A percentile compares a stretch with the other conserved stretches of the same genome.
Evolutionary conservation across 768 basidiomycete genomes (phyloP).

Genomic region (Boletales sp.): DNA sequence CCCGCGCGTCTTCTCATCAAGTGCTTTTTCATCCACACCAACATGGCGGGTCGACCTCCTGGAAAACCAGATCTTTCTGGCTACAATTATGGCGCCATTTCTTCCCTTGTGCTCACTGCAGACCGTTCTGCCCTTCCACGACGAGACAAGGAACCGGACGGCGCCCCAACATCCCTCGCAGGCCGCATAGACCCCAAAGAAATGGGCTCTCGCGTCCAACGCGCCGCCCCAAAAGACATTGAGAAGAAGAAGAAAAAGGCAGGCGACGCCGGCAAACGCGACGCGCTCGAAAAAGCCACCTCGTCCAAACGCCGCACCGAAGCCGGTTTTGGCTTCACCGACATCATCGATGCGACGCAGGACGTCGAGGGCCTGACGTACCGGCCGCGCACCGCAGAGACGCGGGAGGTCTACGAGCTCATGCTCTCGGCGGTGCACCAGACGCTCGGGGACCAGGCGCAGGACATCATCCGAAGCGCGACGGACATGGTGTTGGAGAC

Average conservation of each 20-base stretch:
- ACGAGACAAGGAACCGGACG: slow-evolving; percentile 94
- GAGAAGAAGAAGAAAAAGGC: slow-evolving; percentile 94
- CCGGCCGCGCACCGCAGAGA: slow-evolving; percentile 91
- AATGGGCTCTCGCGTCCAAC: slow-evolving; percentile 89
- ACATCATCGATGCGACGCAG: slow-evolving; percentile 92
- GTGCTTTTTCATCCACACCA: neutral
- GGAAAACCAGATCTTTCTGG: slow-evolving; percentile 79
- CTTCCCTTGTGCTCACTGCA: slow-evolving; percentile 91
- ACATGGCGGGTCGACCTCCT: slow-evolving; percentile 39
- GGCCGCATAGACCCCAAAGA: slow-evolving; percentile 86
- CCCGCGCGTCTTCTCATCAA: neutral
- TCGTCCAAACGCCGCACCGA: slow-evolving; percentile 57
- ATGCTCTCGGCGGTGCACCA: slow-evolving; percentile 81
- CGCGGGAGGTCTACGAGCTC: slow-evolving; percentile 90
- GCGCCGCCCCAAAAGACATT: slow-evolving; percentile 80
- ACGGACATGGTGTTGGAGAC: slow-evolving; percentile 89
- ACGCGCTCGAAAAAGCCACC: slow-evolving; percentile 55
- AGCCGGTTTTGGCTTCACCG: slow-evolving; percentile 71
- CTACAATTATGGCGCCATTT: slow-evolving; percentile 96
- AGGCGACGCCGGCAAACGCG: slow-evolving; percentile 45
- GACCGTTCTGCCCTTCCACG: slow-evolving; percentile 77
- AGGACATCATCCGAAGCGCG: slow-evolving; percentile 92
- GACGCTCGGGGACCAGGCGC: slow-evolving; percentile 88
- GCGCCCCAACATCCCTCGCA: slow-evolving; percentile 88
- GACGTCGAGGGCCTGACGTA: slow-evolving; percentile 92